Evolutionary conservation across 2,329 filamentous ascomycete genomes (phyloP).

Genomic region (Aspergillus niger): DNA sequence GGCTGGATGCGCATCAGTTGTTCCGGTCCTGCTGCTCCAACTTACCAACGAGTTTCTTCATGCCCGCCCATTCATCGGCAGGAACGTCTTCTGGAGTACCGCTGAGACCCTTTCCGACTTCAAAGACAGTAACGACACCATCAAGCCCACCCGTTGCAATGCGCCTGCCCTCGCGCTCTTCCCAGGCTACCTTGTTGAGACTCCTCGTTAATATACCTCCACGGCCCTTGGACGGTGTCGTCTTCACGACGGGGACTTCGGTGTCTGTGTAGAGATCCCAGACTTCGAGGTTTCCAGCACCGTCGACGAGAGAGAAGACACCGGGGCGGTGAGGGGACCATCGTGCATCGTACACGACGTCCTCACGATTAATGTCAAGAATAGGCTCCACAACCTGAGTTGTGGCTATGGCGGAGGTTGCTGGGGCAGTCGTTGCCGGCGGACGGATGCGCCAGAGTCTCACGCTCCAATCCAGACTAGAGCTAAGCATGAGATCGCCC

Average conservation of each 20-base stretch:
- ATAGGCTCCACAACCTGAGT: slow-evolving; percentile 68
- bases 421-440: slow-evolving; percentile 44
- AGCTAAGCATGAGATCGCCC: slow-evolving; percentile 88
- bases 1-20: slow-evolving; percentile 21
- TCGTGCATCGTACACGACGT: slow-evolving; percentile 92
- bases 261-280: slow-evolving; percentile 94
- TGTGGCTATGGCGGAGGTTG: slow-evolving; percentile 38
- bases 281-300: slow-evolving; percentile 85
- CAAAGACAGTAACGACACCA: slow-evolving; percentile 86
- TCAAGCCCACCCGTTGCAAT: slow-evolving; percentile 91
- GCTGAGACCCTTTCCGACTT: slow-evolving; percentile 71
- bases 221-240: slow-evolving; percentile 66
- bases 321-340: slow-evolving; percentile 95
- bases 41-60: slow-evolving; percentile 84
- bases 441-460: slow-evolving; percentile 90
- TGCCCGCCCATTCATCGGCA: slow-evolving; percentile 86
- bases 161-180: slow-evolving; percentile 81
- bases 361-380: slow-evolving; percentile 88
- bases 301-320: slow-evolving; percentile 92
- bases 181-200: slow-evolving; percentile 93
- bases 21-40: slow-evolving; percentile 60
- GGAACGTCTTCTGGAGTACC: slow-evolving; percentile 82
- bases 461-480: slow-evolving; percentile 93
- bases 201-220: slow-evolving; percentile 75
- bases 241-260: slow-evolving; percentile 84